These are phyloP conservation scores for Begonia loranthoides DNA, from an alignment of 306 rosid genomes.

Conservation along the genomic window DNA sequence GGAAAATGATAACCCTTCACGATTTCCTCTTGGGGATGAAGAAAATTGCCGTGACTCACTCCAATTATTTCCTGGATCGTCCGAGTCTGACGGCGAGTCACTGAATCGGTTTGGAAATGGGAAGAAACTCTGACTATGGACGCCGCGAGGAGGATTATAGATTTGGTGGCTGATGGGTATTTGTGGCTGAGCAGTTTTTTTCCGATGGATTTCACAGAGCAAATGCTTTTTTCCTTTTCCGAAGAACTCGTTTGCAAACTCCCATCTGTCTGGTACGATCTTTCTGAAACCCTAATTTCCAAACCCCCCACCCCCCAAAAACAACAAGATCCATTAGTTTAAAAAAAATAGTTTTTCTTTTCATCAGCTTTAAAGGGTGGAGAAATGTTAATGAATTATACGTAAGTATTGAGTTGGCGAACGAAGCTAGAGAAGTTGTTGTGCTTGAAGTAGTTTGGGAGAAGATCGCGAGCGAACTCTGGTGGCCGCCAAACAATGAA, in stretches of 20 bases:
- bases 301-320: too few relatives aligned
- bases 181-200: slow-evolving; percentile 80
- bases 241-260: slow-evolving; percentile 91
- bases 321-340: background rate
- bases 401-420: slow-evolving; percentile 97
- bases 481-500: slow-evolving; percentile 99
- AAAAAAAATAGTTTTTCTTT: too few relatives aligned
- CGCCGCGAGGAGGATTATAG: slow-evolving; percentile 17
- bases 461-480: slow-evolving; percentile 88
- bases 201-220: slow-evolving; percentile 83
- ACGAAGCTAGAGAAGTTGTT: slow-evolving; percentile 97
- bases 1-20: too few relatives aligned
- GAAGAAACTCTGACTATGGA: slow-evolving; percentile 32
- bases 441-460: slow-evolving; percentile 97
- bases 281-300: slow-evolving; percentile 77
- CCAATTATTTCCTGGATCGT: slow-evolving; percentile 50
- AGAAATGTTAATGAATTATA: slow-evolving; percentile 2
- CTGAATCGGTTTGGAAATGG: slow-evolving; percentile 44
- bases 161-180: slow-evolving; percentile 18
- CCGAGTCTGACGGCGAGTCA: slow-evolving; percentile 75
- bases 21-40: slow-evolving; percentile 28
- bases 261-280: slow-evolving; percentile 99
- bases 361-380: too few relatives aligned
- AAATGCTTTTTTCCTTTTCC: slow-evolving; percentile 91
- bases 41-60: slow-evolving; percentile 20